Conservation (phyloP, 2,329 filamentous ascomycete species). For the Setomelanomma holmii region DNA sequence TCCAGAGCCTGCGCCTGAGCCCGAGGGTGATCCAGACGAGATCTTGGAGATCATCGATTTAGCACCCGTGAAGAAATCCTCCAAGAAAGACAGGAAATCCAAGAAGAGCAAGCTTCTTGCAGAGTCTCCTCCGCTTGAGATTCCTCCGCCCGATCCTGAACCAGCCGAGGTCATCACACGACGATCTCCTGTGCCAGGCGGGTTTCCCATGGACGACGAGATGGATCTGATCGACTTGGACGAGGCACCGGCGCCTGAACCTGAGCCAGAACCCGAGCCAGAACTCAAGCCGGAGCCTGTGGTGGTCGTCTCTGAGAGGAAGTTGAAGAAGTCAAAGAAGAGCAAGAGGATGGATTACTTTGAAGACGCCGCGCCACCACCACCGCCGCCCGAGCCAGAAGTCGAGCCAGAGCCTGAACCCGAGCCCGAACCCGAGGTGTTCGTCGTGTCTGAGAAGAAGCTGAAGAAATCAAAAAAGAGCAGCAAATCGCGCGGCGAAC, state of each 20-base stretch:
- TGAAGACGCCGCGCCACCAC: slow-evolving; percentile 12
- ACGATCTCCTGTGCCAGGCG: slow-evolving; percentile 53
- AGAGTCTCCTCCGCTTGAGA: slow-evolving; percentile 24
- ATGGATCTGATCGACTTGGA: slow-evolving; percentile 42
- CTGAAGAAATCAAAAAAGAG: slow-evolving; percentile 32
- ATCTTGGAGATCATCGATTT: slow-evolving; percentile 37
- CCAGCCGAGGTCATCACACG: slow-evolving; percentile 39
- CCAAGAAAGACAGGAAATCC: slow-evolving; percentile 39
- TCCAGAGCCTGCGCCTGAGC: slow-evolving; percentile 11
- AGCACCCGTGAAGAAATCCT: slow-evolving; percentile 39
- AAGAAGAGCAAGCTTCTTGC: slow-evolving; percentile 38
- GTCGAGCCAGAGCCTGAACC: slow-evolving; percentile 12
- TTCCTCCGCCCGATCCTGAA: slow-evolving; percentile 42
- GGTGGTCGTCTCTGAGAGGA: slow-evolving; percentile 28
- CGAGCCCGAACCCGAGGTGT: slow-evolving; percentile 51
- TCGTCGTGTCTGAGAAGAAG: slow-evolving; percentile 33
- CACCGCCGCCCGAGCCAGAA: slow-evolving; percentile 42
- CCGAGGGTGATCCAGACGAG: slow-evolving; percentile 28
- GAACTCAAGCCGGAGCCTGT: slow-evolving; percentile 42
- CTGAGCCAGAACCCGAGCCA: slow-evolving; percentile 32
- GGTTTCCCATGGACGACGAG: slow-evolving; percentile 56
- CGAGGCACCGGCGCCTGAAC: slow-evolving; percentile 23
- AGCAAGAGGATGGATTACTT: slow-evolving; percentile 23
- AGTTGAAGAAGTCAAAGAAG: slow-evolving; percentile 36
- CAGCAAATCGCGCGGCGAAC: slow-evolving; percentile 14